These are phyloP conservation scores for Thamnidium elegans DNA, from an alignment of 192 early-diverging fungal species.

Conservation along the genomic window DNA sequence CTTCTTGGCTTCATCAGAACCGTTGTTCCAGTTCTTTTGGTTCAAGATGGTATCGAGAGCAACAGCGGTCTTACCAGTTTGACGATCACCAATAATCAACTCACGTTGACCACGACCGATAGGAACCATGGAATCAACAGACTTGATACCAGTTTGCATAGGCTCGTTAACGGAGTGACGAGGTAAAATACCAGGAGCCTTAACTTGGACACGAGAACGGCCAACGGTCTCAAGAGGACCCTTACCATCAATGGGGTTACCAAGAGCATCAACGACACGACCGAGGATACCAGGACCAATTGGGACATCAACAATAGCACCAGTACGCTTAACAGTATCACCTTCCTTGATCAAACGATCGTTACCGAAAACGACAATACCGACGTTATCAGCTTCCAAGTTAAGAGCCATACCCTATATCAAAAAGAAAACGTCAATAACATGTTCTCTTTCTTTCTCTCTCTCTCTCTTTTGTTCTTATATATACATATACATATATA, in stretches of 20 bases:
- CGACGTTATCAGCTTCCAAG: slow-evolving; percentile 99
- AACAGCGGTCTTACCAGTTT: slow-evolving; percentile 99
- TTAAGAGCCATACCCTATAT: slow-evolving; percentile 97
- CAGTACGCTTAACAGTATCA: slow-evolving; percentile 98
- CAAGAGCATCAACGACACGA: slow-evolving; percentile 98
- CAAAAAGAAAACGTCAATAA: slow-evolving; percentile 1
- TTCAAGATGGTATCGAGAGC: slow-evolving; percentile 98
- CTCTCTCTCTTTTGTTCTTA: neutral
- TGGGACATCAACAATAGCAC: slow-evolving; percentile 97
- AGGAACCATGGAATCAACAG: slow-evolving; percentile 99
- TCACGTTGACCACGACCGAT: slow-evolving; percentile 99
- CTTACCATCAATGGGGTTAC: slow-evolving; percentile 99
- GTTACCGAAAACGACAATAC: slow-evolving; percentile 99
- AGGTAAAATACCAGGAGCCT: slow-evolving; percentile 99
- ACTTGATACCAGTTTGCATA: slow-evolving; percentile 99
- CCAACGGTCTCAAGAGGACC: slow-evolving; percentile 85
- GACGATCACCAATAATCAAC: slow-evolving; percentile 99
- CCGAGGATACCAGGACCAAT: slow-evolving; percentile 89
- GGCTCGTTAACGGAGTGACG: slow-evolving; percentile 99
- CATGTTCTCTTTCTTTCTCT: neutral
- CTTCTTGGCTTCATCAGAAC: slow-evolving; percentile 95
- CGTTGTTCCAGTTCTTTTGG: slow-evolving; percentile 98
- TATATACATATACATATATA: neutral
- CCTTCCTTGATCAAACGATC: slow-evolving; percentile 99
- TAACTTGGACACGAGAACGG: slow-evolving; percentile 95